Base-by-base conservation (phyloP, 2,329 filamentous ascomycete species). In the Talaromyces sp. region DNA sequence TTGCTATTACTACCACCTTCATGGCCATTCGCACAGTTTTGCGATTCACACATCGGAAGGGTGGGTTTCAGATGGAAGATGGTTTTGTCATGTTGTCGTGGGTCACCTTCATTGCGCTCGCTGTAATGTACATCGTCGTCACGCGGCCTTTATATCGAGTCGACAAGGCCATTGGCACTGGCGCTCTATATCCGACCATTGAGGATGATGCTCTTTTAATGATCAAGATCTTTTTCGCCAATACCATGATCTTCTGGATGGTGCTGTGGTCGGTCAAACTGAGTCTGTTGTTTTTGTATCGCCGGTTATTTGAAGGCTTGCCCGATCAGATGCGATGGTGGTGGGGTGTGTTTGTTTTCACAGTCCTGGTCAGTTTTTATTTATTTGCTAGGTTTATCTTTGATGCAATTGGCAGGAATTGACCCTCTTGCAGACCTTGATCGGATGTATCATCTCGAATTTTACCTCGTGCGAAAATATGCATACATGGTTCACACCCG, bases 251-350 rank as follows among this genome's bases (percentile, higher is more conserved):
- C 27, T 72, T 77, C 56, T 79, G 76, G 75, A 63, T 72, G 6
- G 72, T 71, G 18, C 68, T 79, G 5, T 79, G 75, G 75, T 68
- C 73, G 40, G 72, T 78, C 57, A 79, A 80, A 63, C 70, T 77
- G 27, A 74, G 73, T 5, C 66, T 79, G 36, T 67, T 79, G 56
- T 68, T 73, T 16, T 69, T 79, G 52, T 79, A 78, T 65, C 74
- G 73, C 52, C 70, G 72, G 27, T 64, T 79, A 16, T 66, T 78
- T 56, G 64, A 62, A 7, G 74, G 75, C 1, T 66, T 76, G 16
- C 68, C 65, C 1, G 64, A 68, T 2, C 74, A 76, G 42, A 67
- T 71, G 28, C 70, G 66, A 31, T 66, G 75, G 53, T 79, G 76
- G 77, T 75, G 73, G 73, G 66, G 60, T 5, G 70, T 77, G 2